Conservation (phyloP, 352 stramenopile species). For the Phytophthora colocasiae region DNA sequence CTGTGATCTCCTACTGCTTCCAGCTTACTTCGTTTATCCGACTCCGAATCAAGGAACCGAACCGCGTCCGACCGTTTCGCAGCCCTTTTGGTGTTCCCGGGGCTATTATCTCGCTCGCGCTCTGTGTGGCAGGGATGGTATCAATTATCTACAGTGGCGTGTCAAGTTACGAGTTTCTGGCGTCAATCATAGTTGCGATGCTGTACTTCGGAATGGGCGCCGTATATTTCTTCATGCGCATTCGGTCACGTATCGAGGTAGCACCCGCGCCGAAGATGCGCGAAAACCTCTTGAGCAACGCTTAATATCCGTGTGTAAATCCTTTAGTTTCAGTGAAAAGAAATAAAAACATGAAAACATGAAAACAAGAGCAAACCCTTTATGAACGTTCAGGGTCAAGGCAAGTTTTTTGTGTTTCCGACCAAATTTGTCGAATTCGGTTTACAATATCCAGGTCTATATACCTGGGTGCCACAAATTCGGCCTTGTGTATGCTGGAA, state of each 20-base stretch:
- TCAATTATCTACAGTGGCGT: conserved; percentile 75
- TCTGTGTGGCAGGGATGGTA: conserved; percentile 57
- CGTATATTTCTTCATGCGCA: conserved; percentile 52
- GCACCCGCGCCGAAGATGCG: conserved; percentile 47
- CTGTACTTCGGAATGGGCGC: conserved; percentile 61
- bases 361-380: too few relatives aligned
- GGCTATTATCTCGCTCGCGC: conserved; percentile 46
- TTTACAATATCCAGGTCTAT: too few relatives aligned
- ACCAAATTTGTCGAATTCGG: too few relatives aligned
- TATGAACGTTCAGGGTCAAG: too few relatives aligned
- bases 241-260: conserved; percentile 42
- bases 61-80: conserved; percentile 55
- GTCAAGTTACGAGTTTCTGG: conserved; percentile 65
- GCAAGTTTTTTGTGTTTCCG: too few relatives aligned
- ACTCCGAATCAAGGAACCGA: conserved; percentile 58
- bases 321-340: background rate
- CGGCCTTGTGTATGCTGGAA: conserved; percentile 90
- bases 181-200: conserved; percentile 59
- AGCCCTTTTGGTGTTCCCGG: conserved; percentile 64
- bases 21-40: conserved; percentile 66
- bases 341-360: too few relatives aligned
- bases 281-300: conserved; percentile 50
- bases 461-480: conserved; percentile 82
- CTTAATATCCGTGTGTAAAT: background rate
- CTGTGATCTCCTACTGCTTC: conserved; percentile 70